These are phyloP conservation scores for Biscogniauxia mediterranea DNA, from an alignment of 2,329 filamentous ascomycete species.

Conservation along the genomic window DNA sequence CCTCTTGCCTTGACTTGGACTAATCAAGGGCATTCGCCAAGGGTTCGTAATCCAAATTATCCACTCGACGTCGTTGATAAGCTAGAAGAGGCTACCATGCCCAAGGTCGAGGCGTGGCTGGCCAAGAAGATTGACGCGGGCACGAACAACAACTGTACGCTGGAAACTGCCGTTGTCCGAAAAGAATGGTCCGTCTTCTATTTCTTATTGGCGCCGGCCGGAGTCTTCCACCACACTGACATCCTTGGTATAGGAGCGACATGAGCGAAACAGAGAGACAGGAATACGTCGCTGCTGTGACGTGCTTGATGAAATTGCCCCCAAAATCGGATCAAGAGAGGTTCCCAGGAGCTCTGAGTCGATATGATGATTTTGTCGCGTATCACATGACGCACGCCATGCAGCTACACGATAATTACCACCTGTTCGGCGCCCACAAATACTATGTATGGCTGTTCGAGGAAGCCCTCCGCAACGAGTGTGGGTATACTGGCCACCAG, in stretches of 20 bases:
- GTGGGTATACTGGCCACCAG: slow-evolving; percentile 33
- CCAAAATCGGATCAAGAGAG: slow-evolving; percentile 22
- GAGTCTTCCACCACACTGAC: slow-evolving; percentile 4
- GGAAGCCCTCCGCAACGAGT: slow-evolving; percentile 34
- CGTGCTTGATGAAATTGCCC: slow-evolving; percentile 29
- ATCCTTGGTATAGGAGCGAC: slow-evolving; percentile 26
- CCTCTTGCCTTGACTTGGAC: background rate
- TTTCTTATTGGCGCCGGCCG: background rate
- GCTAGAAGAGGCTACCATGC: slow-evolving; percentile 29
- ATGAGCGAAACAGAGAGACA: slow-evolving; percentile 27
- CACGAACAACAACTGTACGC: slow-evolving; percentile 29
- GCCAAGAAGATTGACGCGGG: slow-evolving; percentile 21
- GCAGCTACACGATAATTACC: slow-evolving; percentile 28
- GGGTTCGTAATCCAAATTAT: slow-evolving; percentile 28
- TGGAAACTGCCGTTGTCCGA: slow-evolving; percentile 29
- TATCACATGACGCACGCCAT: slow-evolving; percentile 30
- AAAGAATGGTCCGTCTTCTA: slow-evolving; percentile 28
- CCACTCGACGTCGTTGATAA: slow-evolving; percentile 32
- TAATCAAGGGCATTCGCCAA: slow-evolving; percentile 11
- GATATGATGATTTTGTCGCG: slow-evolving; percentile 34
- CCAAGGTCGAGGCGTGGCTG: slow-evolving; percentile 28
- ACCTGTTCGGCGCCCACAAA: slow-evolving; percentile 30
- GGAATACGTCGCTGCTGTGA: slow-evolving; percentile 30
- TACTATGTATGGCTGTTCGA: slow-evolving; percentile 34
- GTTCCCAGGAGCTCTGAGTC: slow-evolving; percentile 31